Evolutionary conservation across 139 green algal genomes (phyloP).

Genomic region (Limnomonas spitsbergensis): DNA sequence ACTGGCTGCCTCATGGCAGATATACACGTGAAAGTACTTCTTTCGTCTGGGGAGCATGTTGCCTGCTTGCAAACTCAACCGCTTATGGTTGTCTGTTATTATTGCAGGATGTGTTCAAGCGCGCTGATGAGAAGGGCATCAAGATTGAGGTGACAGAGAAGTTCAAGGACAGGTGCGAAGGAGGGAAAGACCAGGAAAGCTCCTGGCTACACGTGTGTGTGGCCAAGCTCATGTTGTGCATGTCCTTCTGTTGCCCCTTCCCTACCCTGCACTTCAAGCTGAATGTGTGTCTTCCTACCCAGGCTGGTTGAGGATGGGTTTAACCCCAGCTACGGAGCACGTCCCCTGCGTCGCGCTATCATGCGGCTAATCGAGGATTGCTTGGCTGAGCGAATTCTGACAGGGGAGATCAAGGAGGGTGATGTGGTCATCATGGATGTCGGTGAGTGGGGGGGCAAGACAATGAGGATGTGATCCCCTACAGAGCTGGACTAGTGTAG

Average conservation of each 20-base stretch:
- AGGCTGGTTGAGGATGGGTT: slow-evolving; percentile 98
- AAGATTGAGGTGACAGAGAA: slow-evolving; percentile 85
- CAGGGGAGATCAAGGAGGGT: slow-evolving; percentile 90
- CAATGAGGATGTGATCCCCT: neutral
- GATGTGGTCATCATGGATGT: slow-evolving; percentile 91
- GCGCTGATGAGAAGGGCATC: slow-evolving; percentile 93
- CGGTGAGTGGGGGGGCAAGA: slow-evolving; percentile 14
- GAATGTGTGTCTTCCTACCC: slow-evolving; percentile 1
- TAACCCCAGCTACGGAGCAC: slow-evolving; percentile 95
- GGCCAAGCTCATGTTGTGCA: too few relatives aligned
- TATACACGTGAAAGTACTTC: too few relatives aligned
- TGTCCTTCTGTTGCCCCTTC: too few relatives aligned
- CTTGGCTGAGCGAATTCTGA: slow-evolving; percentile 91
- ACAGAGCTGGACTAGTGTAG: too few relatives aligned
- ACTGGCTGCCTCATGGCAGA: too few relatives aligned
- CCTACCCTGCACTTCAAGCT: too few relatives aligned
- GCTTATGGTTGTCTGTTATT: too few relatives aligned
- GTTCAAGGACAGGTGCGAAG: slow-evolving; percentile 51
- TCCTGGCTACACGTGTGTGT: too few relatives aligned
- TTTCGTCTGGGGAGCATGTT: too few relatives aligned
- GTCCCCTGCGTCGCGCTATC: slow-evolving; percentile 96
- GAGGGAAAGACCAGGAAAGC: too few relatives aligned
- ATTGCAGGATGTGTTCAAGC: slow-evolving; percentile 86
- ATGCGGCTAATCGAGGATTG: slow-evolving; percentile 97
- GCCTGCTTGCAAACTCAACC: too few relatives aligned